These are phyloP conservation scores for Aspergillus sp. DNA, from an alignment of 2,329 filamentous ascomycete genomes.

Conservation along the genomic window DNA sequence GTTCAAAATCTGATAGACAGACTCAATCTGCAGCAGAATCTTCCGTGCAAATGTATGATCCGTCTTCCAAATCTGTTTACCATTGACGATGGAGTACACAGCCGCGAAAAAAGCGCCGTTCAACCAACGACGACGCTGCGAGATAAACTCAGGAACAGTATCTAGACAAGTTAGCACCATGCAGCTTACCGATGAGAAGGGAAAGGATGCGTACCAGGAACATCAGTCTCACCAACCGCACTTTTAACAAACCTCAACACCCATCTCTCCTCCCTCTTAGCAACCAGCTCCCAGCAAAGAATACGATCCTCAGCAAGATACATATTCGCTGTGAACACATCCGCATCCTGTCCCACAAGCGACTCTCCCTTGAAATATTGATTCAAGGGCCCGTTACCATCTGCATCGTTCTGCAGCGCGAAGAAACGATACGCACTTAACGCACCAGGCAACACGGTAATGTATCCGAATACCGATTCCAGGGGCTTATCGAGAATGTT, in stretches of 20 bases:
- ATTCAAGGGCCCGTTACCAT: constrained; percentile 86
- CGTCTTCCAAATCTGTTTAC: constrained; percentile 83
- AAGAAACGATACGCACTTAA: constrained; percentile 94
- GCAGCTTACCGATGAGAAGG: background rate
- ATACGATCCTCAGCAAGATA: constrained; percentile 98
- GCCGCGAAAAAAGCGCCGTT: constrained; percentile 98
- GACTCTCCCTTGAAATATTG: constrained; percentile 99
- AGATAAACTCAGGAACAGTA: constrained; percentile 91
- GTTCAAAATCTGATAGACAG: constrained; percentile 88
- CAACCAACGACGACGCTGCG: constrained; percentile 90
- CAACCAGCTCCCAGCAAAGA: constrained; percentile 94
- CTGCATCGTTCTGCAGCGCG: constrained; percentile 92
- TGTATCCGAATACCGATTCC: constrained; percentile 96
- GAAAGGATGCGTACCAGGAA: constrained; percentile 59
- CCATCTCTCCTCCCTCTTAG: constrained; percentile 91
- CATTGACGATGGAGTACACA: constrained; percentile 94
- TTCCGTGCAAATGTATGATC: constrained; percentile 89
- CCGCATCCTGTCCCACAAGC: constrained; percentile 87
- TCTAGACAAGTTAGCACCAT: constrained; percentile 47
- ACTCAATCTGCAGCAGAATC: constrained; percentile 86
- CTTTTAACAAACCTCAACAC: constrained; percentile 96
- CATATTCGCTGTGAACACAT: constrained; percentile 98
- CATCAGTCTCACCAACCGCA: constrained; percentile 95
- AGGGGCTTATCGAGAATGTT: constrained; percentile 97
- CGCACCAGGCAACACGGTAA: constrained; percentile 91